Base-by-base conservation (phyloP, 805 yeast genomes). In the Suhomyces tanzawaensis region DNA sequence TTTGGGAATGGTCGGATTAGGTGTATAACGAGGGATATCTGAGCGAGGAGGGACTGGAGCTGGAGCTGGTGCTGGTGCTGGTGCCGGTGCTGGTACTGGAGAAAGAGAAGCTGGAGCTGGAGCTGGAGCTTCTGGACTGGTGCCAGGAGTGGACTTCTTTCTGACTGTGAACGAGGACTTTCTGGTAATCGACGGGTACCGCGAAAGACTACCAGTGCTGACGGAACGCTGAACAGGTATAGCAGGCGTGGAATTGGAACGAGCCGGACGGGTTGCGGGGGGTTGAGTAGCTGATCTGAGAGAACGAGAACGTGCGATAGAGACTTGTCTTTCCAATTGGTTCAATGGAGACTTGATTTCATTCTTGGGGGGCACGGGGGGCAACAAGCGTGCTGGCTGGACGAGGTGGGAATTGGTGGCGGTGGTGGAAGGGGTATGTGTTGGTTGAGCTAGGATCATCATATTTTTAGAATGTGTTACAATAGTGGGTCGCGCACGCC, bases 261-360 rank as follows among this genome's bases (percentile, higher is more conserved):
- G 27, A 24, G 27, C 5, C n/a, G 27, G 27, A 13, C 27, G 27
- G 14, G 27, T 24, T 7, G 23, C 9, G 27, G n/a, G 12, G 13
- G 27, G n/a, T 9, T n/a, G 27, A 12, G 27, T 8, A 13, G 27
- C 5, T 7, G 27, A 24, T 24, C n/a, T 24, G 5, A 14, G 24
- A 4, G 38, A 23, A n/a, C 31, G 29, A 47, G 58, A 29, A 36
- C 58, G 13, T 47, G 60, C 27, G 42, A 55, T 34, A 46, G 58
- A 22, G 47, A 53, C 32, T 43, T 52, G 29, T 37, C 55, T 32
- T 47, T 55, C 40, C 49, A 53, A 40, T 37, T 51, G 45, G 13
- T 36, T 37, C 19, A 43, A 30, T 5, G 46, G 46, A 2, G 46
- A 43, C 24, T 39, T 39, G 16, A 24, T 24, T 24, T 33, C 36